Base-by-base conservation (phyloP, 495 filamentous ascomycete species). In the Parathielavia appendiculata region DNA sequence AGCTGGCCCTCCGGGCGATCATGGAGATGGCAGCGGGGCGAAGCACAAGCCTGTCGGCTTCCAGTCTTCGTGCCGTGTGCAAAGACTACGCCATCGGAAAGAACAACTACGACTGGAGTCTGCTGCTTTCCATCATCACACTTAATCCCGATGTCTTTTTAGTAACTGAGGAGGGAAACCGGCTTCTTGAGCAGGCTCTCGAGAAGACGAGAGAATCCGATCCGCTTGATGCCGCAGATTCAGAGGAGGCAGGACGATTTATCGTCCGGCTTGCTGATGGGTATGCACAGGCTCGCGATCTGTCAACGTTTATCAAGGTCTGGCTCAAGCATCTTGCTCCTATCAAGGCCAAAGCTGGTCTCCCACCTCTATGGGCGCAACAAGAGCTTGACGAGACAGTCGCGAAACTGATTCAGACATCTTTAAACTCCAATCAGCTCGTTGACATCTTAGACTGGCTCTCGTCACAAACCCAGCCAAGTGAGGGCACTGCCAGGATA, bases 81-180 rank as follows among this genome's bases (percentile, higher is more conserved):
- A 70, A 69, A 17, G 51, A 70, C 13, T 71, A 75, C 62, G 78
- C 67, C 1, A 58, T 80, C 12, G 39, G 53, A 4, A 59, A 69
- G 20, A 63, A 75, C 30, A 54, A 62, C 16, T 76, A 78, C 9
- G 74, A 86, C 43, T 91, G 87, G 88, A 72, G 67, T 22, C 63
- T 91, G 9, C 70, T 89, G 4, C 75, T 82, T 22, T 73, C 83
- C 49, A 71, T 87, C 12, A 73, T 89, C 16, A 76, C 83, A 41
- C 79, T 88, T 19, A 86, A 89, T 57, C 76, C 83, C 4, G 85
- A 90, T 64, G 79, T 88, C 12, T 90, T 90, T 62, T 70, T 89
- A 14, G 62, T 76, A 11, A 63, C 71, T 0, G 54, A 70, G 13
- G 66, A 63, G 0, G 71, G 70, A 4, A 63, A 66, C 26, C 52